Percentiles rank a stretch among this genome's conserved stretches.
These are phyloP conservation scores for Candida methanosorbosa DNA, from an alignment of 805 yeast species.

Conservation along the genomic window DNA sequence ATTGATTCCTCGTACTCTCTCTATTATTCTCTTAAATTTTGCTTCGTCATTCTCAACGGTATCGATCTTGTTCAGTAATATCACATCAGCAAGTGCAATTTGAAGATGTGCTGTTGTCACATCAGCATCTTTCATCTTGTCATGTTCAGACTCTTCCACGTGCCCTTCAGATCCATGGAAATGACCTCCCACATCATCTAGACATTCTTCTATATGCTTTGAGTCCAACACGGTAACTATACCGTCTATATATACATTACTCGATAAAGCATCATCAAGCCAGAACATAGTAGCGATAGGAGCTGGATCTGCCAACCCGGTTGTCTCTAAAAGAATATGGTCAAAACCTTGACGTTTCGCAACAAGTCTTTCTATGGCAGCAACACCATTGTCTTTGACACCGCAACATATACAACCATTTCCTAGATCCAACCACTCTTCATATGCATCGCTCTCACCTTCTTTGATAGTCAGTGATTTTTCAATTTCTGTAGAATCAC, in stretches of 20 bases:
- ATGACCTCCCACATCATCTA: conserved; percentile 68
- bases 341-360: conserved; percentile 64
- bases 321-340: conserved; percentile 86
- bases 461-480: conserved; percentile 66
- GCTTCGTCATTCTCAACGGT: conserved; percentile 22
- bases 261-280: conserved; percentile 83
- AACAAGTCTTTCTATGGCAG: conserved; percentile 85
- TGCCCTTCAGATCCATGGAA: conserved; percentile 44
- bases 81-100: conserved; percentile 80
- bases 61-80: conserved; percentile 76
- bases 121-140: conserved; percentile 16
- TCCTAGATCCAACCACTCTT: conserved; percentile 95
- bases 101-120: conserved; percentile 83
- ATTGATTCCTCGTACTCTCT: conserved; percentile 49
- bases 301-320: conserved; percentile 96
- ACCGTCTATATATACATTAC: conserved; percentile 85
- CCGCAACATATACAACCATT: conserved; percentile 97
- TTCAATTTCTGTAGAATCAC: conserved; percentile 85
- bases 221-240: conserved; percentile 82
- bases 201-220: conserved; percentile 52
- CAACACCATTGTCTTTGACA: conserved; percentile 89
- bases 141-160: conserved; percentile 26
- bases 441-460: conserved; percentile 45
- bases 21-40: conserved; percentile 22
- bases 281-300: conserved; percentile 97